phyloP scores from a whole-genome alignment of 140 eudicot species.

The Stevia rebaudiana region DNA sequence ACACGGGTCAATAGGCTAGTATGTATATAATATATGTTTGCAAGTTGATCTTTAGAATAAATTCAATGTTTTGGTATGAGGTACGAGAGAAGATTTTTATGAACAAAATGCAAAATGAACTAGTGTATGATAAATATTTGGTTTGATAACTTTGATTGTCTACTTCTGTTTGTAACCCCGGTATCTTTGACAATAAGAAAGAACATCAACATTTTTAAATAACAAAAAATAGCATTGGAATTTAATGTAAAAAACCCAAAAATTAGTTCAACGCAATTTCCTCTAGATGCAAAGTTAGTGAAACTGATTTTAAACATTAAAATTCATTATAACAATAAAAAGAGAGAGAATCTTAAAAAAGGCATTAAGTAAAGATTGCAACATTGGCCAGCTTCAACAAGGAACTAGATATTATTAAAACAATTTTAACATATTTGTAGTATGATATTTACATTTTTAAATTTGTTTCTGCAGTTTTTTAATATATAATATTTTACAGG shows the following conservation, averaged over 20 bases:
- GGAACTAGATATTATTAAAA: not conserved
- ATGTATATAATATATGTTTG: not conserved
- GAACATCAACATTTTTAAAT: not conserved
- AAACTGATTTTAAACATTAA: not conserved
- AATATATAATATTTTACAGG: slow-evolving; percentile 26
- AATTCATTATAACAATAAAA: not conserved
- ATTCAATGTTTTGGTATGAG: not conserved
- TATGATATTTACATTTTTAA: slow-evolving; percentile 15
- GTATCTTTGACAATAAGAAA: not conserved
- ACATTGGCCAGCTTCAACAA: not conserved
- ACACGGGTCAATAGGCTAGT: too few relatives aligned
- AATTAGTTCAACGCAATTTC: not conserved
- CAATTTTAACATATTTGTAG: not conserved
- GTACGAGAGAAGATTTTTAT: not conserved
- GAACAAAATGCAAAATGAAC: not conserved
- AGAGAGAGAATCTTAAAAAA: not conserved
- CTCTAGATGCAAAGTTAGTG: not conserved
- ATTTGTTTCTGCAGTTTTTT: not conserved
- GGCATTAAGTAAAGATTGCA: not conserved
- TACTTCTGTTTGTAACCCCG: not conserved
- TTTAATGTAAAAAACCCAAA: not conserved
- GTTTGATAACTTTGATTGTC: too few relatives aligned
- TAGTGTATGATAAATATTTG: not conserved
- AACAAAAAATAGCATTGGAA: not conserved
- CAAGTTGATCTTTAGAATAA: not conserved